phyloP scores from a whole-genome alignment of 2,329 filamentous ascomycete species.

The Chrysosporium keratinophilum region DNA sequence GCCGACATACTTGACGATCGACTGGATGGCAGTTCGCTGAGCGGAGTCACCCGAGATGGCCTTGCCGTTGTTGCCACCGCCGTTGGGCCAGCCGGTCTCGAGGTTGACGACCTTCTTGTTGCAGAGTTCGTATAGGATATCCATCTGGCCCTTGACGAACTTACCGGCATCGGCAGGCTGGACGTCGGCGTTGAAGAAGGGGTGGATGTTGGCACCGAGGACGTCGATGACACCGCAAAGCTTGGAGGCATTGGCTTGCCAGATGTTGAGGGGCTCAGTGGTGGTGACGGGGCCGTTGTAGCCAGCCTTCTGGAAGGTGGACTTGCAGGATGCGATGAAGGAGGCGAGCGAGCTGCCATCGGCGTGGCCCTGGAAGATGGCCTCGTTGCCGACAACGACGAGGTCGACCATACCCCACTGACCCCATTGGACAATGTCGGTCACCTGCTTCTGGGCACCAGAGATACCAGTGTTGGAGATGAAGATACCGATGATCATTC shows the following conservation, averaged over 20 bases:
- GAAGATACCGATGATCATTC: slow-evolving; percentile 80
- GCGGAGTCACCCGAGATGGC: slow-evolving; percentile 57
- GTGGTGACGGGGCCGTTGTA: slow-evolving; percentile 72
- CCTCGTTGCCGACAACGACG: slow-evolving; percentile 84
- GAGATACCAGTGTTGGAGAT: slow-evolving; percentile 54
- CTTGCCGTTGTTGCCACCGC: slow-evolving; percentile 57
- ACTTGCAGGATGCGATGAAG: slow-evolving; percentile 60
- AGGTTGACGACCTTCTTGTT: slow-evolving; percentile 58
- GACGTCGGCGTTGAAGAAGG: slow-evolving; percentile 76
- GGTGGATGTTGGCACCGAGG: slow-evolving; percentile 77
- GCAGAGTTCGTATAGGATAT: slow-evolving; percentile 61
- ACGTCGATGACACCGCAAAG: slow-evolving; percentile 70
- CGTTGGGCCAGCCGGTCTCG: slow-evolving; percentile 81
- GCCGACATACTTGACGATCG: slow-evolving; percentile 57
- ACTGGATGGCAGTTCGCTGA: slow-evolving; percentile 62
- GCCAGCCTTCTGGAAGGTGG: slow-evolving; percentile 50
- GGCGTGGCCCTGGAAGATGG: slow-evolving; percentile 64
- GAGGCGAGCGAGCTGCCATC: slow-evolving; percentile 52
- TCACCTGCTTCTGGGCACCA: slow-evolving; percentile 62
- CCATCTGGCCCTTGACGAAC: slow-evolving; percentile 66
- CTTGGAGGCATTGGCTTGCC: slow-evolving; percentile 49
- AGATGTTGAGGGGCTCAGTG: slow-evolving; percentile 72
- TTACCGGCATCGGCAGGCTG: slow-evolving; percentile 56
- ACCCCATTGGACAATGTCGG: slow-evolving; percentile 57
- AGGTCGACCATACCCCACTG: slow-evolving; percentile 68